A percentile compares a stretch with the other conserved stretches of the same genome.
Evolutionary conservation across 2,329 filamentous ascomycete species (phyloP).

Genomic region (Hypoxylon sp.): DNA sequence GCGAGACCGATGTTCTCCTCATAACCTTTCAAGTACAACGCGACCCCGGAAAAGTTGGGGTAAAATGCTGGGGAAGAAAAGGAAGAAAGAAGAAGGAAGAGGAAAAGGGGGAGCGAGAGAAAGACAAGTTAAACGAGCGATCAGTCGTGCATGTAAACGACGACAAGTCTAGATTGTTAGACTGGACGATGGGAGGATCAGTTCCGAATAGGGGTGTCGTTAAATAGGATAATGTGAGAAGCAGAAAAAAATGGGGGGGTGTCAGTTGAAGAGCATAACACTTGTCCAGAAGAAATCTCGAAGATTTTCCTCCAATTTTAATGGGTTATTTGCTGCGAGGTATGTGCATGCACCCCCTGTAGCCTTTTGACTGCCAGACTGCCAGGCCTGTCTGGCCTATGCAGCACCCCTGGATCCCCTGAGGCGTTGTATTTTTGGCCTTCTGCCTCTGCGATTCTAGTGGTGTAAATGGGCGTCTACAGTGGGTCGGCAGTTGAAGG

Average conservation of each 20-base stretch:
- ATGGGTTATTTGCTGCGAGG: constrained; percentile 4
- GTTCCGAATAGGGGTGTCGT: constrained; percentile 24
- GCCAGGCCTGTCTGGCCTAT: too few relatives aligned
- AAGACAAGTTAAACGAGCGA: constrained; percentile 18
- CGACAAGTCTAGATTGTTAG: neutral
- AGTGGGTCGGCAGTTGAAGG: constrained; percentile 20
- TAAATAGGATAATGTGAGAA: constrained; percentile 27
- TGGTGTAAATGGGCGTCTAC: neutral
- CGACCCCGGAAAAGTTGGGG: constrained; percentile 39
- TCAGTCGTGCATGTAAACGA: constrained; percentile 12
- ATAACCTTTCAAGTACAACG: constrained; percentile 51
- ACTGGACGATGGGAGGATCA: constrained; percentile 21
- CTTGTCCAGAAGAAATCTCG: constrained; percentile 32
- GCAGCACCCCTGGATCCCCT: neutral
- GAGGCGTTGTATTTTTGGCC: constrained; percentile 9
- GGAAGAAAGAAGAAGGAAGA: constrained; percentile 33
- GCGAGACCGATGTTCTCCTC: constrained; percentile 71
- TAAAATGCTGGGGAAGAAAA: constrained; percentile 13
- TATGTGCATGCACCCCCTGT: constrained; percentile 21
- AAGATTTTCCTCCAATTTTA: constrained; percentile 39
- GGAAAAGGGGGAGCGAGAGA: constrained; percentile 14
- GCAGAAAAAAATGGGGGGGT: constrained; percentile 16
- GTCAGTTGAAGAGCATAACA: constrained; percentile 17
- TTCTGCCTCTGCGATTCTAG: constrained; percentile 16
- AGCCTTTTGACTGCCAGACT: neutral